Conservation (phyloP, 345 rosid species). For the Excoecaria agallocha region DNA sequence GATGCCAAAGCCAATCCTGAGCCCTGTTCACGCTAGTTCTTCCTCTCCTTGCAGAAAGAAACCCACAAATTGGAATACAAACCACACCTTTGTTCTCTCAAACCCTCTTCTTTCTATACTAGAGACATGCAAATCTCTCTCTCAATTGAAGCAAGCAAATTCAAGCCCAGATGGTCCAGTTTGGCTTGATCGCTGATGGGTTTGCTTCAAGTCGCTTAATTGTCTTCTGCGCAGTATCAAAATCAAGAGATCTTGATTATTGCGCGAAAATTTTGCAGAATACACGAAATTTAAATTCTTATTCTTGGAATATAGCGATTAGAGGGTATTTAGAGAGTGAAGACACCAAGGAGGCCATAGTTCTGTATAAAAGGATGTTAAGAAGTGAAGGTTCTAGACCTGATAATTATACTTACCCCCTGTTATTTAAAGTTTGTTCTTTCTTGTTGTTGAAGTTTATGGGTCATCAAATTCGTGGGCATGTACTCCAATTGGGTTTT, state of each 20-base stretch:
- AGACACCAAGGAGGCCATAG: constrained; percentile 36
- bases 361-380: constrained; percentile 63
- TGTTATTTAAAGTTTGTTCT: constrained; percentile 61
- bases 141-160: constrained; percentile 72
- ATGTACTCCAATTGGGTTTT: constrained; percentile 62
- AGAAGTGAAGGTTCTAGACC: constrained; percentile 50
- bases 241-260: constrained; percentile 55
- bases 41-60: constrained; percentile 43
- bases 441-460: constrained; percentile 30
- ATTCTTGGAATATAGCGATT: constrained; percentile 76
- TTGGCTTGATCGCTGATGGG: constrained; percentile 49
- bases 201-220: constrained; percentile 65
- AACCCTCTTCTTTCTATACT: constrained; percentile 57
- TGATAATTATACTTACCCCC: constrained; percentile 67
- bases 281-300: constrained; percentile 36
- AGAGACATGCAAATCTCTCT: constrained; percentile 50
- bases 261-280: constrained; percentile 49
- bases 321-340: constrained; percentile 57
- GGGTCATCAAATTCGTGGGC: constrained; percentile 60
- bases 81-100: constrained; percentile 43
- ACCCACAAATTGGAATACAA: constrained; percentile 43
- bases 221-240: constrained; percentile 59
- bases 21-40: constrained; percentile 34
- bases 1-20: constrained; percentile 24
- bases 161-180: constrained; percentile 59